Evolutionary conservation across 306 rosid genomes (phyloP), one percentile per base, ranked within the genome.

Genomic region (Inga oerstediana): DNA sequence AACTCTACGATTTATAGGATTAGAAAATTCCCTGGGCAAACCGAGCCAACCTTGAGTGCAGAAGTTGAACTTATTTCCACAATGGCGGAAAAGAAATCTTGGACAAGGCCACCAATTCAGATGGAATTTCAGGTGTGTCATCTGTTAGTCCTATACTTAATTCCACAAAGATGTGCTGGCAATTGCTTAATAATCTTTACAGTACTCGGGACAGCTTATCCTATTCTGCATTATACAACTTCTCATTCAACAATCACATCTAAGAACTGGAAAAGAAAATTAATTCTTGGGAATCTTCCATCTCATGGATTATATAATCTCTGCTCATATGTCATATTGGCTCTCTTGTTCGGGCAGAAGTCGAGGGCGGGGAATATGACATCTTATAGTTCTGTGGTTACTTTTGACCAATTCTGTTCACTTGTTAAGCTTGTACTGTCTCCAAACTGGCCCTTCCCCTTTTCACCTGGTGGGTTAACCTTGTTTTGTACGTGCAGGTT

Each of bases 11-110:
- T 71, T 80, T 83, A 44, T 75, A 94, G 98, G 90, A 94, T 97
- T 84, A 88, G 95, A 81, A 94, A 97, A 81, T 97, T 94, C 85
- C 99, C 98, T 2, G 97, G 99, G 66, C 98, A 97, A 87, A 97
- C 99, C 11, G 97, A 92, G 85, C 94, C 99, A 78, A 97, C 99
- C 43, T 85, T 97, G 93, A 97, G 99, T 80, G 99, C 99, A 83
- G 99, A 97, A 86, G 88, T 97, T 79, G 99, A 97, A 93, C 94
- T 97, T 87, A 94, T 97, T 88, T 97, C 99, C 62, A 94, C 98
- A 1, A 94, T 97, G 84, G 81, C 94, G 44, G 98, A 97, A 84
- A 97, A 94, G 91, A 97, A 97, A 76, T 91, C 98, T 70, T 91
- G 95, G 97, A 97, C 98, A 56, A 91, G 95, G 79, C 99, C 98